Base-by-base conservation (phyloP, 768 basidiomycete species). In the Trametes elegans region DNA sequence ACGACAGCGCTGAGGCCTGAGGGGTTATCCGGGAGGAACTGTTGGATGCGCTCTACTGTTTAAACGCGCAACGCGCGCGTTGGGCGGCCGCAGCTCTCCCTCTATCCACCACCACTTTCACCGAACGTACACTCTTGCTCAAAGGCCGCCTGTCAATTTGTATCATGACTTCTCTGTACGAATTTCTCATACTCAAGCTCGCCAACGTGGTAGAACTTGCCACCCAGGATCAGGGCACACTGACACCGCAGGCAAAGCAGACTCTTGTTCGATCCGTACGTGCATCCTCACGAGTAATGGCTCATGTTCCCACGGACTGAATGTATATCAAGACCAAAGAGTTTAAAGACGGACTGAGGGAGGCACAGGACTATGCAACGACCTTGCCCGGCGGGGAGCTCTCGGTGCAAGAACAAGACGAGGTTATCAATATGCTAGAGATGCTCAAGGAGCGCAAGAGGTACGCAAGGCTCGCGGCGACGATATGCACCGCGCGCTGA, bases 311-410 rank as follows among this genome's bases (percentile, higher is more conserved):
- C 0, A 45, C 31, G 10, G 3, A 24, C 2, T 19, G 1, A 23
- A 3, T 1, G n/a, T 45, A 91, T 89, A 88, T 87, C 24, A 88
- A 91, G 89, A 88, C 87, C 24, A 88, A 84, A 59, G 84, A 86
- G 27, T 85, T 88, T 70, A 87, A 83, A 61, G 81, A 72, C 51
- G 66, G 78, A 9, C 63, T 90, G 38, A 67, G 66, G 21, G 77
- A 79, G 40, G 88, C 88, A 0, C 87, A 80, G 63, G 80, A 85
- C 8, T 69, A 81, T 39, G 83, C 86, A 0, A 62, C 62, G 8
- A 70, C 72, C 41, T 72, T 92, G 6, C 85, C 88, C 0, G 90
- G 90, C 2, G 89, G 89, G 7, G 89, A 91, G 64, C 72, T 90
- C 50, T 70, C 76, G 41, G 76, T 83, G 35, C 74, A 80, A 35